Conservation (phyloP, 495 filamentous ascomycete species). For the Acidomyces sp. region DNA sequence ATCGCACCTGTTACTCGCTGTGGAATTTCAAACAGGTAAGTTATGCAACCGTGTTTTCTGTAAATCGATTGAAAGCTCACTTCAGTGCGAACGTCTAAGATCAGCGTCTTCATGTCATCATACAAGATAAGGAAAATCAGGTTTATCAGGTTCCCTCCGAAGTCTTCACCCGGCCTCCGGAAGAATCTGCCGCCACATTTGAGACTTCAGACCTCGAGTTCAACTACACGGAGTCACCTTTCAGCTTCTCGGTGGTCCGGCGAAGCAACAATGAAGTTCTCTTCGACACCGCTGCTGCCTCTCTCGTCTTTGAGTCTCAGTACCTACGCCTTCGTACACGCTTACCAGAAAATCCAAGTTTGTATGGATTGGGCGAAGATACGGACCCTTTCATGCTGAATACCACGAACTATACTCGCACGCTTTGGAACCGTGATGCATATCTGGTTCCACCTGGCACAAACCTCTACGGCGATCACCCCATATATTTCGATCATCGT, state of each 20-base stretch:
- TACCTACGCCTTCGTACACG: constrained; percentile 59
- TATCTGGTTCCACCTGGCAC: constrained; percentile 50
- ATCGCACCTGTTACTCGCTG: constrained; percentile 11
- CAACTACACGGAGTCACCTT: constrained; percentile 51
- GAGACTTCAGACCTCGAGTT: constrained; percentile 47
- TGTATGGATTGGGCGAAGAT: constrained; percentile 76
- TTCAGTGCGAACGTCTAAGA: constrained; percentile 4
- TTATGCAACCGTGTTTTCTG: not conserved
- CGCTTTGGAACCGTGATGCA: constrained; percentile 67
- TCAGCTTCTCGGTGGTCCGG: constrained; percentile 62
- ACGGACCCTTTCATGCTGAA: constrained; percentile 59
- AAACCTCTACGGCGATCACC: constrained; percentile 79
- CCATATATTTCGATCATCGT: constrained; percentile 73
- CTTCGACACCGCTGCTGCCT: constrained; percentile 60
- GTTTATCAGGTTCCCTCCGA: constrained; percentile 69
- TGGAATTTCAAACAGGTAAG: constrained; percentile 19
- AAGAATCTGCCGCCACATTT: constrained; percentile 18
- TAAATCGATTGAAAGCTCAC: not conserved
- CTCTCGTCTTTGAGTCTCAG: constrained; percentile 66
- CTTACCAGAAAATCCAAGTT: constrained; percentile 51
- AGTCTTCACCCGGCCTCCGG: constrained; percentile 50
- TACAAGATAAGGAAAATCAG: constrained; percentile 59
- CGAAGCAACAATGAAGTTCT: constrained; percentile 52
- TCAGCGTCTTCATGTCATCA: constrained; percentile 66
- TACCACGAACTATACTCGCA: constrained; percentile 62